Evolutionary conservation across 192 early-diverging fungal species (phyloP), one percentile per base, ranked within the genome.

Genomic region (Backusella macrospora): DNA sequence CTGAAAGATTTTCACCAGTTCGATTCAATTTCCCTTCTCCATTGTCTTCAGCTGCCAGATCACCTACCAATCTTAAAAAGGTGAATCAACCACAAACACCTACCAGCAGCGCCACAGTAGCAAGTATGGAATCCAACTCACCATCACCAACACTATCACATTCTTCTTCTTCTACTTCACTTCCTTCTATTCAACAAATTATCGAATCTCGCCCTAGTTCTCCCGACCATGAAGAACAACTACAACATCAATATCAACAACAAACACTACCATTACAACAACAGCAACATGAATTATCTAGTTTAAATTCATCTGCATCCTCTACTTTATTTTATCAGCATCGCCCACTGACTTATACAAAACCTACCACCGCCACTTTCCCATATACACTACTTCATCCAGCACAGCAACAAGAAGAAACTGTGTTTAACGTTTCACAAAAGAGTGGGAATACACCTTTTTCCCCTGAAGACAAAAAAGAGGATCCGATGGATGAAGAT

Each of bases 241-340:
- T 21, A 59, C 49, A 18, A 52, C 52, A 1, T 23, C 52, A 5
- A n/a, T 38, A 38, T n/a, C 52, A 37, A 7, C 55, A 62, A 6
- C 55, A 59, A 15, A 52, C 40, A n/a, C 71, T 39, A 34, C 70
- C 59, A 12, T 46, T 16, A 18, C 59, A 64, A 47, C 26, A 38
- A 59, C 52, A 59, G 23, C 52, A 59, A 59, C 52, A 59, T 59
- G 52, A 59, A 59, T 21, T 23, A 18, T 48, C 18, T 15, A 3
- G 18, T 40, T 65, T 16, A 45, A 16, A 26, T 15, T 18, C 63
- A 42, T 26, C 38, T 55, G 14, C n/a, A 45, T 55, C 62, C 3
- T 65, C 73, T 18, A 26, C 66, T 18, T 15, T 65, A 7, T 76
- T 76, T 76, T 76, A 76, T 64, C 75, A 76, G 59, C 75, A 76